Percentiles rank a stretch among this genome's conserved stretches.
phyloP scores from a whole-genome alignment of 805 yeast genomes.

The Candida stauntonica region DNA sequence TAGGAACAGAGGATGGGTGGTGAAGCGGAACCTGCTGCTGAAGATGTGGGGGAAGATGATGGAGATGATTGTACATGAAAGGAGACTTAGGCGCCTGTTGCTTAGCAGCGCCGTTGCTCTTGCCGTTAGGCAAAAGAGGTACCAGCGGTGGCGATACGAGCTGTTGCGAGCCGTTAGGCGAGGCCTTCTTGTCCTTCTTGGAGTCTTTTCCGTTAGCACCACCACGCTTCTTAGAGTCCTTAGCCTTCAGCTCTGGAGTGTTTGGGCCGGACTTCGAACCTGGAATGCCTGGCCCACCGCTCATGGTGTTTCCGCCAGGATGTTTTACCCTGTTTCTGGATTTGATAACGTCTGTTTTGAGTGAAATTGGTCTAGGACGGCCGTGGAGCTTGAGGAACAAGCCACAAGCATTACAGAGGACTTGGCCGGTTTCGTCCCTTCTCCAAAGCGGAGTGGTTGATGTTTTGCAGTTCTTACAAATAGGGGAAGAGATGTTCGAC shows the following conservation, averaged over 20 bases:
- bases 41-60: slow-evolving; percentile 29
- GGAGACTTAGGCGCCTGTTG: slow-evolving; percentile 22
- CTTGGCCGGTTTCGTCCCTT: slow-evolving; percentile 86
- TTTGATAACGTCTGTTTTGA: slow-evolving; percentile 90
- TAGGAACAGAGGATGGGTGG: slow-evolving; percentile 65
- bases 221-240: slow-evolving; percentile 15
- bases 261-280: slow-evolving; percentile 18
- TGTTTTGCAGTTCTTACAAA: slow-evolving; percentile 88
- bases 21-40: slow-evolving; percentile 31
- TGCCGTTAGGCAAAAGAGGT: slow-evolving; percentile 37
- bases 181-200: slow-evolving; percentile 8
- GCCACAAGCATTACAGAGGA: slow-evolving; percentile 93
- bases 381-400: slow-evolving; percentile 86
- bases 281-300: slow-evolving; percentile 6
- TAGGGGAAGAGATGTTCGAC: slow-evolving; percentile 57
- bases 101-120: background rate
- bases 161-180: slow-evolving; percentile 9
- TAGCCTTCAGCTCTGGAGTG: slow-evolving; percentile 22
- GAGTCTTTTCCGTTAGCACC: slow-evolving; percentile 2
- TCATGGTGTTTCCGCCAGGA: slow-evolving; percentile 12
- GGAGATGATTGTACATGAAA: slow-evolving; percentile 18
- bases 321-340: slow-evolving; percentile 82
- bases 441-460: slow-evolving; percentile 95
- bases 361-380: slow-evolving; percentile 83
- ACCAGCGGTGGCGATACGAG: slow-evolving; percentile 34